These are phyloP conservation scores for Inonotus hispidus DNA, from an alignment of 1,284 basidiomycete species.

Conservation along the genomic window DNA sequence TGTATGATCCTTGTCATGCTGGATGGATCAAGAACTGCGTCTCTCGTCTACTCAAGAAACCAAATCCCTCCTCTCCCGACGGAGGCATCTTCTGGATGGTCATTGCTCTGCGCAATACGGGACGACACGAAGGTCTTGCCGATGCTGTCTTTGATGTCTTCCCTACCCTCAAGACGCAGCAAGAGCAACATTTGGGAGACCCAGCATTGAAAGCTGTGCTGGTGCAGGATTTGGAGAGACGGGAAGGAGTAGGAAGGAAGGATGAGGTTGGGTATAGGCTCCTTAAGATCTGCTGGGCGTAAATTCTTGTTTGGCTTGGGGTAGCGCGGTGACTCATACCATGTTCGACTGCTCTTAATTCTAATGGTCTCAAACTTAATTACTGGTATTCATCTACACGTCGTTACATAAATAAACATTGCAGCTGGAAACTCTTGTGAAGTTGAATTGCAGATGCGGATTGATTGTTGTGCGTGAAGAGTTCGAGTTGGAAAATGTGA, in stretches of 20 bases:
- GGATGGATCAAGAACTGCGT: slow-evolving; percentile 60
- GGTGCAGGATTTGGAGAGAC: slow-evolving; percentile 40
- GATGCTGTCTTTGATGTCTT: slow-evolving; percentile 58
- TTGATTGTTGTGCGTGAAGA: neutral
- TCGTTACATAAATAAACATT: slow-evolving; percentile 5
- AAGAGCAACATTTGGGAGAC: neutral
- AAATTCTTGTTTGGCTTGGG: neutral
- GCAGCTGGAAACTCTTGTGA: neutral
- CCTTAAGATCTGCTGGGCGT: slow-evolving; percentile 62
- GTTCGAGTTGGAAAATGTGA: neutral
- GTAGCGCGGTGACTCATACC: no score
- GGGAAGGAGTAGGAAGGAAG: slow-evolving; percentile 52
- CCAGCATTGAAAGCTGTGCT: slow-evolving; percentile 39
- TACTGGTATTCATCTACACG: slow-evolving; percentile 5
- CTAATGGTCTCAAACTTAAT: neutral
- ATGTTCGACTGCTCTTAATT: neutral
- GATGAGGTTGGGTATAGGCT: slow-evolving; percentile 66
- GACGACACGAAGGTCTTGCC: slow-evolving; percentile 60
- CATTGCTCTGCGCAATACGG: slow-evolving; percentile 60
- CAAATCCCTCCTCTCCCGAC: slow-evolving; percentile 19
- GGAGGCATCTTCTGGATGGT: slow-evolving; percentile 66
- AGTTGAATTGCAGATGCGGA: neutral
- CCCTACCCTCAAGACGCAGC: slow-evolving; percentile 21
- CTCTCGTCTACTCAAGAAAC: slow-evolving; percentile 39
- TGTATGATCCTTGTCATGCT: slow-evolving; percentile 66